Percentiles rank a stretch among this genome's conserved stretches.
Evolutionary conservation across 148 eudicot genomes (phyloP).

Genomic region (Fagopyrum esculentum): DNA sequence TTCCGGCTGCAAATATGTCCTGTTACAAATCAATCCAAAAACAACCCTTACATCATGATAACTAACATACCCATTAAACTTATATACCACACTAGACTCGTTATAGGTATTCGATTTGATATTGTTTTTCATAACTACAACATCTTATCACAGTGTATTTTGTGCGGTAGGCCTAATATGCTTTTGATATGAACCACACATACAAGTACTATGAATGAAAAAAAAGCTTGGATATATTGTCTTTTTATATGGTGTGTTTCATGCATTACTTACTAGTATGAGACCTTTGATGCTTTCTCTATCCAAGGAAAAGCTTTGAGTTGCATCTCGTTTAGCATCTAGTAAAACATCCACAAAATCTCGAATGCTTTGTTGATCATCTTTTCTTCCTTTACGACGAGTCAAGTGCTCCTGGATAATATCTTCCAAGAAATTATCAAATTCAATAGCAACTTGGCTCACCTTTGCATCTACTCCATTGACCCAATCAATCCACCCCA

Average conservation of each 20-base stretch:
- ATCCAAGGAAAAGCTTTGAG: neutral
- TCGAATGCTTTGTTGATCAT: neutral
- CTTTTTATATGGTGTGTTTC: neutral
- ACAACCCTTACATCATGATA: too few species aligned
- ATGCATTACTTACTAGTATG: conserved; percentile 12
- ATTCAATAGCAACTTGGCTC: neutral
- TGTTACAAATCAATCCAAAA: neutral
- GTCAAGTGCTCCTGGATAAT: neutral
- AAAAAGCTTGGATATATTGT: neutral
- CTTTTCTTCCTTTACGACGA: neutral
- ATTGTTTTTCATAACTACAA: too few species aligned
- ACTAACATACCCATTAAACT: too few species aligned
- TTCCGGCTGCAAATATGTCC: neutral
- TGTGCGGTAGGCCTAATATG: too few species aligned
- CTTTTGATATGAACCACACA: too few species aligned
- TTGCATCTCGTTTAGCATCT: conserved; percentile 7
- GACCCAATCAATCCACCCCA: neutral
- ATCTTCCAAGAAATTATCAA: neutral
- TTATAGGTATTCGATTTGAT: too few species aligned
- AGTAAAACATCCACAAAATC: conserved; percentile 16
- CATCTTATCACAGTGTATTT: too few species aligned
- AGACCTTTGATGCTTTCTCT: conserved; percentile 16
- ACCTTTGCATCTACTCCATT: neutral
- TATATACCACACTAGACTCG: too few species aligned
- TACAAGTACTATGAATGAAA: too few species aligned